Evolutionary conservation across 345 rosid species (phyloP).

Genomic region (Raphanus raphanistrum): DNA sequence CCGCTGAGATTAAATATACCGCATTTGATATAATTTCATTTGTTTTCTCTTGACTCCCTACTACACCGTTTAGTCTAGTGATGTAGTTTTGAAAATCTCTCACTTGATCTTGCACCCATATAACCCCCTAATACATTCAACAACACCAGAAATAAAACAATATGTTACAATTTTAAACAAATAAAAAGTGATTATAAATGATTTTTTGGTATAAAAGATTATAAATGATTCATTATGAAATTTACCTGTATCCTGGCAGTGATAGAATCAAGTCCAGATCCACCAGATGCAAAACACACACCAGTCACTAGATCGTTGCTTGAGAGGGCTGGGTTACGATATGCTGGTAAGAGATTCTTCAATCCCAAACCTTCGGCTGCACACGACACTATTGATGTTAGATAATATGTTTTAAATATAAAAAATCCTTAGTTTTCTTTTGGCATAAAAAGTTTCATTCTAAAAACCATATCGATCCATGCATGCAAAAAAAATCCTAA

Average conservation of each 20-base stretch:
- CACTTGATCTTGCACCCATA: slow-evolving; percentile 50
- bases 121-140: slow-evolving; percentile 37
- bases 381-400: background rate
- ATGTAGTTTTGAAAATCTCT: slow-evolving; percentile 48
- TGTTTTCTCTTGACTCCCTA: slow-evolving; percentile 49
- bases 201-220: no score
- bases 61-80: slow-evolving; percentile 35
- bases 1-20: slow-evolving; percentile 43
- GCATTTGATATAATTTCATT: slow-evolving; percentile 43
- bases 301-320: slow-evolving; percentile 28
- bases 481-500: background rate
- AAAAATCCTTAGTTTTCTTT: background rate
- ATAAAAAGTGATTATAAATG: background rate
- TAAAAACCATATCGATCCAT: no score
- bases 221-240: no score
- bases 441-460: no score
- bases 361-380: slow-evolving; percentile 36
- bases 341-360: slow-evolving; percentile 37
- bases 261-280: slow-evolving; percentile 35
- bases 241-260: slow-evolving; percentile 26
- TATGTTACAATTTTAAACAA: background rate
- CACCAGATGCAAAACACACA: slow-evolving; percentile 43
- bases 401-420: background rate
- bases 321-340: slow-evolving; percentile 15
- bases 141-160: background rate